Evolutionary conservation across 768 basidiomycete genomes (phyloP), one percentile per base, ranked within the genome.

Genomic region (Tephrocybe sp.): DNA sequence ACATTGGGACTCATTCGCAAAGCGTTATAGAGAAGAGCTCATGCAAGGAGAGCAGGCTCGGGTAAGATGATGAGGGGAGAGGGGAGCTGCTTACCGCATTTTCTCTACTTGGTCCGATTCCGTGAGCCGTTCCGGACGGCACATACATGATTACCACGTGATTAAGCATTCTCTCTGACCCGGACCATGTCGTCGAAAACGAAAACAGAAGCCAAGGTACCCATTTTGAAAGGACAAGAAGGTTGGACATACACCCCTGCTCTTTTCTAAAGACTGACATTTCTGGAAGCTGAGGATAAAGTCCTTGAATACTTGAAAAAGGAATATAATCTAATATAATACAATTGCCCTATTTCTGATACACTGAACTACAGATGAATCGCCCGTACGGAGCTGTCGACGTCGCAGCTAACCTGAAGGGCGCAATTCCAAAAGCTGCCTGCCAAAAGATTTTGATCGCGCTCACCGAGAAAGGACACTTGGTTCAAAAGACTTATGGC

Each of bases 331-430:
- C 15, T 15, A 34, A 34, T n/a, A n/a, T 15, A 12, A 12, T 34
- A 12, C 33, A 30, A 30, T 7, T 30, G 7, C 29, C n/a, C n/a
- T 25, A 29, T 29, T 43, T 47, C 45, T 50, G 24, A 52, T 49
- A 18, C 42, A 31, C 29, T 25, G 10, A 31, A 21, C 30, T 38
- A 29, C 59, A 93, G 90, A 90, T 92, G 82, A 95, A 95, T 66
- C 79, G 92, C n/a, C 92, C 92, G 5, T 94, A 86, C 60, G 92
- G 92, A 7, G 91, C 91, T 52, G 92, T 94, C 29, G 93, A 97
- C 63, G 84, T 95, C 4, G 79, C 88, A 13, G 90, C 92, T 9
- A 97, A 97, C 67, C 70, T 97, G 24, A 94, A 94, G 66, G 90
- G 90, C 43, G 85, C 86, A 9, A 84, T 95, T 4, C 83, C 90